Conservation (phyloP, 352 stramenopile species). For the Phytopythium oedochilum region DNA sequence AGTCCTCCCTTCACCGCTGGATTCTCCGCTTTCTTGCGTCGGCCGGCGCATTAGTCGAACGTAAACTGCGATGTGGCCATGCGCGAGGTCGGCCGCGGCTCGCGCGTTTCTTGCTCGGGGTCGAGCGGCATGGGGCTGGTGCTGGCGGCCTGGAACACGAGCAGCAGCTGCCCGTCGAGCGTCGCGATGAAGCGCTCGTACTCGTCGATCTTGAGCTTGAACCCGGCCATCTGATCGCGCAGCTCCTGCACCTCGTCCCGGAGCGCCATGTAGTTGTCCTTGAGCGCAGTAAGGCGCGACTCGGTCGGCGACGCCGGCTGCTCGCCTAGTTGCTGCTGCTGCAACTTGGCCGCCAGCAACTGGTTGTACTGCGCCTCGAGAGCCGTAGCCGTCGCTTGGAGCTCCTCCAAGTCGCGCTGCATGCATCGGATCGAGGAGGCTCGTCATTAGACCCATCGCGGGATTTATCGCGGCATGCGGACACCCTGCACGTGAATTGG, state of each 20-base stretch:
- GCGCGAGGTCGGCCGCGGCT: background rate
- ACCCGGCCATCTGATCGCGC: conserved; percentile 31
- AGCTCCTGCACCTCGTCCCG: conserved; percentile 36
- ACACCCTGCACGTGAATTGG: background rate
- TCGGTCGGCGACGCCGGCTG: conserved; percentile 17
- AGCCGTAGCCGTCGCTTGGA: conserved; percentile 27
- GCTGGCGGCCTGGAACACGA: conserved; percentile 1
- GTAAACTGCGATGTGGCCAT: background rate
- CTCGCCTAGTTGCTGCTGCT: conserved; percentile 10
- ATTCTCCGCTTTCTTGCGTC: background rate
- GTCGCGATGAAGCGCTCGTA: conserved; percentile 47
- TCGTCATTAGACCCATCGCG: background rate
- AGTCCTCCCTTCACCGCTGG: too few relatives aligned
- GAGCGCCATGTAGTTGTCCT: conserved; percentile 35
- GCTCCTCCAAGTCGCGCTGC: conserved; percentile 27
- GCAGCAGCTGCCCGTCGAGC: conserved; percentile 37
- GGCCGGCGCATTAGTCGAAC: background rate
- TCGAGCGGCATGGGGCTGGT: background rate
- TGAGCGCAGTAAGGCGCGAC: conserved; percentile 20
- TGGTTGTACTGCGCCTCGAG: conserved; percentile 39
- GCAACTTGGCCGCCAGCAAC: conserved; percentile 22
- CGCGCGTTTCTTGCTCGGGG: conserved; percentile 1
- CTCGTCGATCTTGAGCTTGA: conserved; percentile 42
- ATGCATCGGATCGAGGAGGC: background rate
- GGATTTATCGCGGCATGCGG: background rate